Conservation (phyloP, 805 yeast species). For the Maudiozyma barnettii region DNA sequence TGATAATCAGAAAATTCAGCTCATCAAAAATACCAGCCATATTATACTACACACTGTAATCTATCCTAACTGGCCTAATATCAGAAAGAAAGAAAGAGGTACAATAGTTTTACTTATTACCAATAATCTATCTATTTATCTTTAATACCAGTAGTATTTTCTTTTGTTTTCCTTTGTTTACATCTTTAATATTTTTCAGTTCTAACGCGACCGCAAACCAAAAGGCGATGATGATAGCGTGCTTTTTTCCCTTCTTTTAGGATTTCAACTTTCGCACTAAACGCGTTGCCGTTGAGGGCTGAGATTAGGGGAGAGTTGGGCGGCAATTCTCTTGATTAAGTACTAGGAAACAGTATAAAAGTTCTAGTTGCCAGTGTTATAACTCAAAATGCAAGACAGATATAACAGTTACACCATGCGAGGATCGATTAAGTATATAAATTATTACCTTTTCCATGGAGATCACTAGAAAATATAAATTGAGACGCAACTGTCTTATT, state of each 20-base stretch:
- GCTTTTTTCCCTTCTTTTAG: no score
- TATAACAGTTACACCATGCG: no score
- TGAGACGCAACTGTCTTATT: neutral
- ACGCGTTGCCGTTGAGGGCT: neutral
- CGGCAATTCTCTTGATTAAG: neutral
- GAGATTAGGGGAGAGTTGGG: neutral
- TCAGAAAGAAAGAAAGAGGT: no score
- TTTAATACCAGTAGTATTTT: neutral
- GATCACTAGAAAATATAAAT: slow-evolving; percentile 3
- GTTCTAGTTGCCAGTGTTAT: no score
- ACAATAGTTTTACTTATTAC: no score
- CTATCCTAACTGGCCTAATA: no score
- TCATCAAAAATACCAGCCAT: slow-evolving; percentile 8
- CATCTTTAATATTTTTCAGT: neutral
- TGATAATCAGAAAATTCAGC: slow-evolving; percentile 17
- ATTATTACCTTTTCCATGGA: neutral
- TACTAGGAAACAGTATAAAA: neutral
- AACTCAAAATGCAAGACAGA: no score
- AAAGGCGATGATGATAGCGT: neutral
- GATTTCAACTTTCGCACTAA: neutral
- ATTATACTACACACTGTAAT: no score
- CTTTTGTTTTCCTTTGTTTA: neutral
- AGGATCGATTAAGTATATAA: no score
- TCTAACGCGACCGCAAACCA: neutral
- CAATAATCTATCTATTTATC: neutral